Conservation (phyloP, 2,329 filamentous ascomycete species). For the Pseudogymnoascus sp. region DNA sequence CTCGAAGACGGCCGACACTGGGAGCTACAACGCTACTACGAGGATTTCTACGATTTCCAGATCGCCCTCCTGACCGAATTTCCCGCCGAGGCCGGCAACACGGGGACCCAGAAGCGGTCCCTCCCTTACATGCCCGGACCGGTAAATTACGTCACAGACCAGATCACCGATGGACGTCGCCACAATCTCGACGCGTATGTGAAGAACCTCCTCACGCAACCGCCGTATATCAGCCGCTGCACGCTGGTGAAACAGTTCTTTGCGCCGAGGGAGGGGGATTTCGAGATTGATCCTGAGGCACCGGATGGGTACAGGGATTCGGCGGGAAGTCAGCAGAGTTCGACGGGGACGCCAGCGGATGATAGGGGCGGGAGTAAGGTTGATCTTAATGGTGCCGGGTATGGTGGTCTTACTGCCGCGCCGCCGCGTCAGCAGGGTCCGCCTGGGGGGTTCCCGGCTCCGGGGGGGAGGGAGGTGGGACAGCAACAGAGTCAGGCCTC, state of each 20-base stretch:
- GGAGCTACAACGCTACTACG: slow-evolving; percentile 91
- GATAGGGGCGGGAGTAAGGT: slow-evolving; percentile 55
- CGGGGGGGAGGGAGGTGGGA: not conserved
- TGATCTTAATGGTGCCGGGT: slow-evolving; percentile 50
- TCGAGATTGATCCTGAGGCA: slow-evolving; percentile 72
- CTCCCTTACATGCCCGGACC: slow-evolving; percentile 97
- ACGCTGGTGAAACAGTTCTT: slow-evolving; percentile 86
- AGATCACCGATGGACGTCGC: slow-evolving; percentile 85
- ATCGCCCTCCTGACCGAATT: slow-evolving; percentile 90
- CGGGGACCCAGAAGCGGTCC: slow-evolving; percentile 66
- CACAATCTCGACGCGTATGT: slow-evolving; percentile 94
- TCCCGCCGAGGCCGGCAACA: slow-evolving; percentile 85
- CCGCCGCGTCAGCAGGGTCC: slow-evolving; percentile 29
- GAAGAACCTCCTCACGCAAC: slow-evolving; percentile 78
- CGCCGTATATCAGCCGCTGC: slow-evolving; percentile 74
- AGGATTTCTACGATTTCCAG: slow-evolving; percentile 98
- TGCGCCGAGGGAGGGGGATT: slow-evolving; percentile 79
- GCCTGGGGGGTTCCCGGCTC: not conserved
- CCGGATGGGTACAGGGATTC: slow-evolving; percentile 65
- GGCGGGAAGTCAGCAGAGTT: slow-evolving; percentile 58
- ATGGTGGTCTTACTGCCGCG: slow-evolving; percentile 44
- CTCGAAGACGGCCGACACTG: slow-evolving; percentile 86
- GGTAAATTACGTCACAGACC: slow-evolving; percentile 96
- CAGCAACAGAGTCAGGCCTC: slow-evolving; percentile 23
- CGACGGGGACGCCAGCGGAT: slow-evolving; percentile 50